phyloP scores from a whole-genome alignment of 73 alveolate genomes.

The Breviolum minutum region DNA sequence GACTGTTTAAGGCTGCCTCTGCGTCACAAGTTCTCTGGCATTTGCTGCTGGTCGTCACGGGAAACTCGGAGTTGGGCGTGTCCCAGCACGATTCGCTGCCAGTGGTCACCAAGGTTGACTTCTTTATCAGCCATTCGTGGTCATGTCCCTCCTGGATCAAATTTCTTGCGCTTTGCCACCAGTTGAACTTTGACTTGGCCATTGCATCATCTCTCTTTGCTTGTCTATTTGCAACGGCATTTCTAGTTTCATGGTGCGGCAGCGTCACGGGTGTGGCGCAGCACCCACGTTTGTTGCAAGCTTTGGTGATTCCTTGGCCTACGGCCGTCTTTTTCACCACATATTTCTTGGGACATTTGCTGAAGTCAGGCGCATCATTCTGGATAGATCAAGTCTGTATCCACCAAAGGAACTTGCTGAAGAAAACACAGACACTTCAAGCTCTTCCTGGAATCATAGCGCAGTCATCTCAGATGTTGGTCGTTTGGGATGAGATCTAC shows the following conservation, averaged over 20 bases:
- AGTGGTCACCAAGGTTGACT: background rate
- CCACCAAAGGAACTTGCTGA: background rate
- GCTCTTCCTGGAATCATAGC: background rate
- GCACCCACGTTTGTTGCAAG: background rate
- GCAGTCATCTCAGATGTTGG: background rate
- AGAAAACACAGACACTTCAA: background rate
- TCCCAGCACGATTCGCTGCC: background rate
- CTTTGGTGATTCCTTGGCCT: background rate
- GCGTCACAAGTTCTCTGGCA: too few species aligned
- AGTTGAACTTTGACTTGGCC: background rate
- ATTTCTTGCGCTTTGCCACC: background rate
- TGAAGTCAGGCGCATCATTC: too few species aligned
- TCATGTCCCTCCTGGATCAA: background rate
- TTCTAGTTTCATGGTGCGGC: too few species aligned
- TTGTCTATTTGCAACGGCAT: background rate
- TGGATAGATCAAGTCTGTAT: background rate
- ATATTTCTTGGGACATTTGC: background rate
- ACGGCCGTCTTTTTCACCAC: background rate
- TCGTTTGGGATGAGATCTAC: background rate
- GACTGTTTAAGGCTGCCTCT: background rate
- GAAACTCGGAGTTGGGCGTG: too few species aligned
- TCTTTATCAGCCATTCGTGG: constrained; percentile 23
- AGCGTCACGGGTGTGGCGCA: too few species aligned
- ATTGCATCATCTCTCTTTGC: background rate
- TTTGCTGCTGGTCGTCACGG: too few species aligned